These are phyloP conservation scores for Annulohypoxylon truncatum DNA, from an alignment of 2,329 filamentous ascomycete species.

Conservation along the genomic window DNA sequence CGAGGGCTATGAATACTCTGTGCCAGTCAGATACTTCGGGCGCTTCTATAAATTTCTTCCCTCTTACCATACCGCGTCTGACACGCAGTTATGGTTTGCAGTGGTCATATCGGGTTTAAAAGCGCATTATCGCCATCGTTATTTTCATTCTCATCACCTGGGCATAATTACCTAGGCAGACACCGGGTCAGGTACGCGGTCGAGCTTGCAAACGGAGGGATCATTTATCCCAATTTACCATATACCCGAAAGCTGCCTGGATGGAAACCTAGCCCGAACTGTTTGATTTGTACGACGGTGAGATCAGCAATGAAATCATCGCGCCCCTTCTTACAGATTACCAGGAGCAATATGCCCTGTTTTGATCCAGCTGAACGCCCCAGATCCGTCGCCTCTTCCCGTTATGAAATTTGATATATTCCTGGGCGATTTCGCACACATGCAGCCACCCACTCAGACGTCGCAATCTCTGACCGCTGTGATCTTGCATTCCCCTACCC, in stretches of 20 bases:
- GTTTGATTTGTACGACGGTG: constrained; percentile 49
- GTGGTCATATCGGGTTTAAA: constrained; percentile 25
- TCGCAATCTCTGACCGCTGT: constrained; percentile 35
- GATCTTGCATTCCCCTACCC: constrained; percentile 40
- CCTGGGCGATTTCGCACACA: constrained; percentile 34
- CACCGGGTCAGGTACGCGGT: constrained; percentile 35
- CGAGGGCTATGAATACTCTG: constrained; percentile 20
- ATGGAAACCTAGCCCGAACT: constrained; percentile 39
- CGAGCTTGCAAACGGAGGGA: constrained; percentile 41
- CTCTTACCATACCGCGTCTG: constrained; percentile 26
- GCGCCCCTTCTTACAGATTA: constrained; percentile 36
- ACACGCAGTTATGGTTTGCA: constrained; percentile 30
- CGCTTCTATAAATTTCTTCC: constrained; percentile 15
- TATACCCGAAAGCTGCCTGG: constrained; percentile 30
- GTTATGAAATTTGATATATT: constrained; percentile 39
- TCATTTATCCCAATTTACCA: constrained; percentile 39
- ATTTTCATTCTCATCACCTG: constrained; percentile 25
- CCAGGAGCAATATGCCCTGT: constrained; percentile 33
- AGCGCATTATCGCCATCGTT: constrained; percentile 24
- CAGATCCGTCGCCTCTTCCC: constrained; percentile 30
- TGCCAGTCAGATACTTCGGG: constrained; percentile 18
- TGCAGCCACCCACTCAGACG: constrained; percentile 43
- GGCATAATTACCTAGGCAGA: constrained; percentile 43
- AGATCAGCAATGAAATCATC: constrained; percentile 48
- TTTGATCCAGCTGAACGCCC: constrained; percentile 35